phyloP scores from a whole-genome alignment of 1,284 basidiomycete species.

The Cutaneotrichosporon cutaneum region DNA sequence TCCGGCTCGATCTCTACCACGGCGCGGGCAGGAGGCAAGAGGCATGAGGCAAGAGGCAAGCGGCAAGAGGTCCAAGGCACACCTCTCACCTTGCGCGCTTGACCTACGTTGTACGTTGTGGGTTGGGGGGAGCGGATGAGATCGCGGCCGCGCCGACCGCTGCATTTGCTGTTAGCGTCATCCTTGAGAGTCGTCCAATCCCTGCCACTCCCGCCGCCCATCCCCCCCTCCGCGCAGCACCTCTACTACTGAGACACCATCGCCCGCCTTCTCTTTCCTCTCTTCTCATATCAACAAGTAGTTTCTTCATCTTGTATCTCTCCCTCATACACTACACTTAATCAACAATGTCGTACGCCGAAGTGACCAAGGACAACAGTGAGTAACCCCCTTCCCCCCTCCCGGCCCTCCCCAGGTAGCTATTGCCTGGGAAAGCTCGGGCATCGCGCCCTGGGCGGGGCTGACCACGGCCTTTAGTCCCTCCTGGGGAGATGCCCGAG shows the following conservation, averaged over 20 bases:
- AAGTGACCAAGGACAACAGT: conserved; percentile 23
- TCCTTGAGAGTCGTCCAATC: neutral
- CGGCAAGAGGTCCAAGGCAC: neutral
- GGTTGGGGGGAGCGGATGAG: neutral
- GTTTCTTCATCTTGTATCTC: neutral
- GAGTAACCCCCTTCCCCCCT: conserved; percentile 3
- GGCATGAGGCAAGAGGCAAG: neutral
- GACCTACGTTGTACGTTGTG: too few species aligned
- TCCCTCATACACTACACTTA: conserved; percentile 2
- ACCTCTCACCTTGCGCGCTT: neutral
- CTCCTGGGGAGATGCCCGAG: conserved; percentile 47
- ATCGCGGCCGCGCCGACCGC: neutral
- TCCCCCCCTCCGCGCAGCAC: neutral
- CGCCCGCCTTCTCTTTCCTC: conserved; percentile 6
- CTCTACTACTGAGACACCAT: neutral
- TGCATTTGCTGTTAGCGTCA: neutral
- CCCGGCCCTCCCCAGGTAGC: neutral
- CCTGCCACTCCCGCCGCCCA: neutral
- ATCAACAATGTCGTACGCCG: conserved; percentile 26
- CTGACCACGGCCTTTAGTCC: conserved; percentile 19
- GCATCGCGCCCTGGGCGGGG: conserved; percentile 4
- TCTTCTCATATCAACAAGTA: conserved; percentile 7
- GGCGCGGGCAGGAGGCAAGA: neutral
- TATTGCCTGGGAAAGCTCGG: conserved; percentile 5
- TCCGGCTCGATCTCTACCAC: neutral